Conservation (phyloP, 176 grass and related monocot species). For the Coix lacrymajobi region DNA sequence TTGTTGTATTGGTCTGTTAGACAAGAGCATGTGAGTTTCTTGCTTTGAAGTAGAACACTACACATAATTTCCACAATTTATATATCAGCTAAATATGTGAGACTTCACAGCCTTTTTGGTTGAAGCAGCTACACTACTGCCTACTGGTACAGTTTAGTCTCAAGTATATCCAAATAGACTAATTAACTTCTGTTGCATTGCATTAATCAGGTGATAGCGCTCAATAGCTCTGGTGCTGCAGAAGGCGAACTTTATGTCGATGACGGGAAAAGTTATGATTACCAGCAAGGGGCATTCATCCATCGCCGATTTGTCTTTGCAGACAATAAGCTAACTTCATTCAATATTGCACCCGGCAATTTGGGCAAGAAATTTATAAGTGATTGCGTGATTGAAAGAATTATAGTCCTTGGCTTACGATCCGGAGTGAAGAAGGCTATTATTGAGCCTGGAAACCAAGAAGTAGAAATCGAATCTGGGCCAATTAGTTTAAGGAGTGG, state of each 20-base stretch:
- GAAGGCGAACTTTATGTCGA: slow-evolving; percentile 95
- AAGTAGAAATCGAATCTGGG: slow-evolving; percentile 61
- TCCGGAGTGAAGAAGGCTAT: slow-evolving; percentile 72
- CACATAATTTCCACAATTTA: too few relatives aligned
- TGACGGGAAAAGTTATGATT: slow-evolving; percentile 90
- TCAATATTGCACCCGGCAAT: slow-evolving; percentile 37
- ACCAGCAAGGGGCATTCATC: slow-evolving; percentile 81
- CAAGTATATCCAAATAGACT: not conserved
- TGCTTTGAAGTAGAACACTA: too few relatives aligned
- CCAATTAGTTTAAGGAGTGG: slow-evolving; percentile 63
- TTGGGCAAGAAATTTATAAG: slow-evolving; percentile 58
- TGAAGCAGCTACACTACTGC: not conserved
- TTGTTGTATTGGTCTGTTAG: not conserved
- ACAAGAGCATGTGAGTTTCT: too few relatives aligned
- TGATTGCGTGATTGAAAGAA: slow-evolving; percentile 68
- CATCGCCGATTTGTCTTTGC: slow-evolving; percentile 79
- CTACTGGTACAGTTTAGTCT: not conserved
- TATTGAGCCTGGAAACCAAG: slow-evolving; percentile 64
- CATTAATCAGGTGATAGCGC: slow-evolving; percentile 71
- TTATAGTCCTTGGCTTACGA: slow-evolving; percentile 70
- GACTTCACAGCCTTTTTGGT: not conserved
- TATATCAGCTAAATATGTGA: not conserved
- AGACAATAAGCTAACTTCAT: slow-evolving; percentile 66
- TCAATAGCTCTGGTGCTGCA: slow-evolving; percentile 71
- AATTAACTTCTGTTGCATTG: slow-evolving; percentile 19